A percentile compares a stretch with the other conserved stretches of the same genome.
Evolutionary conservation across 1,139 yeast genomes (phyloP).

Genomic region (Arxiozyma heterogenica): DNA sequence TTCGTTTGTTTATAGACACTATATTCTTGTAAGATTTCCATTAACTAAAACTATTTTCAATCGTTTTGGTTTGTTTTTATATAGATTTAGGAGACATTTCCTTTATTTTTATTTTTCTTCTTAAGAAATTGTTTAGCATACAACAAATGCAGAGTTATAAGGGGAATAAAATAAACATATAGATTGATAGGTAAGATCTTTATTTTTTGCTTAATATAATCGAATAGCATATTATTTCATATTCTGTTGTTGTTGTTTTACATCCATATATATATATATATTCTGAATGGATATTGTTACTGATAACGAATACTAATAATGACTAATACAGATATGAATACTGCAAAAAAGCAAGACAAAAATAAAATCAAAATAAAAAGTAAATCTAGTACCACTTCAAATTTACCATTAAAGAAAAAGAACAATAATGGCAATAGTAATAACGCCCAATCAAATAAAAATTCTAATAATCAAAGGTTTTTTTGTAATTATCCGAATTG

Average conservation of each 20-base stretch:
- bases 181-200: neutral
- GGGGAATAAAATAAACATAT: neutral
- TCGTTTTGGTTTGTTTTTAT: too few relatives aligned
- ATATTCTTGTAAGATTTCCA: neutral
- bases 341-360: neutral
- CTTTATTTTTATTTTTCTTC: too few relatives aligned
- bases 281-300: neutral
- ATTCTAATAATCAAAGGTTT: slow-evolving; percentile 9
- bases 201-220: too few relatives aligned
- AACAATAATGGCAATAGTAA: too few relatives aligned
- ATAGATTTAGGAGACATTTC: neutral
- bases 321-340: neutral
- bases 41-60: neutral
- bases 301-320: neutral
- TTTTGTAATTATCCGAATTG: slow-evolving; percentile 37
- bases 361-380: too few relatives aligned
- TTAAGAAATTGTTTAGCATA: neutral
- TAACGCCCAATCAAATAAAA: neutral
- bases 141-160: neutral
- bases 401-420: neutral
- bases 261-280: too few relatives aligned
- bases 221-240: neutral
- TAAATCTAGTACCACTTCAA: neutral
- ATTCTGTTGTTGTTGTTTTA: too few relatives aligned
- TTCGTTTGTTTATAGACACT: neutral